Conservation (phyloP, 179 eudicot species). For the Spergularia azorica region DNA sequence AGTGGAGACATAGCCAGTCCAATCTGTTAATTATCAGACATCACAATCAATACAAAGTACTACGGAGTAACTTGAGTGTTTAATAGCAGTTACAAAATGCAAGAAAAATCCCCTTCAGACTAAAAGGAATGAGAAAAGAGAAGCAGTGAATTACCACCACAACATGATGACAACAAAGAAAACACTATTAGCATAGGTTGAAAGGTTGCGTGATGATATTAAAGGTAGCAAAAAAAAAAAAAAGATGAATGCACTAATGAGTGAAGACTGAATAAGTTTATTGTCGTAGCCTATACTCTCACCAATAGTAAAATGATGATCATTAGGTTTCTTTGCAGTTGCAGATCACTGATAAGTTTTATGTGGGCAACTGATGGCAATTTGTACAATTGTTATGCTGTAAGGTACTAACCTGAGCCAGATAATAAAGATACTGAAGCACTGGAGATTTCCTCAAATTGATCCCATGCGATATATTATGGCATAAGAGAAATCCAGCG, state of each 20-base stretch:
- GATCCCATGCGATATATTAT: conserved; percentile 83
- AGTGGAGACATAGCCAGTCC: conserved; percentile 84
- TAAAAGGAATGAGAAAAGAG: no score
- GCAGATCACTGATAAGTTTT: background rate
- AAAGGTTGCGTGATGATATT: background rate
- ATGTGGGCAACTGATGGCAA: background rate
- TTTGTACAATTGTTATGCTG: background rate
- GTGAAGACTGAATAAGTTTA: no score
- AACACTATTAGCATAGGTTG: background rate
- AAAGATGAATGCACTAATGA: no score
- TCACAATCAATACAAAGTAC: background rate
- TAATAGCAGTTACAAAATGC: no score
- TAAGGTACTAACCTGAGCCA: conserved; percentile 63
- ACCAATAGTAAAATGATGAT: background rate
- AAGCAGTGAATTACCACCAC: no score
- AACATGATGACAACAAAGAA: no score
- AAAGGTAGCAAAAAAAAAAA: no score
- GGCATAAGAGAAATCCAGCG: conserved; percentile 77
- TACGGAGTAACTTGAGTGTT: background rate
- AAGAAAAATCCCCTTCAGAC: no score
- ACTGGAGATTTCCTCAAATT: conserved; percentile 75
- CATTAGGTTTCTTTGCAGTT: background rate
- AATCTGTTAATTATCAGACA: conserved; percentile 40
- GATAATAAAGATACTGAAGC: conserved; percentile 75
- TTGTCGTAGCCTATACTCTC: background rate